Base-by-base conservation (phyloP, 1,284 basidiomycete species). In the Sporisorium scitamineum region DNA sequence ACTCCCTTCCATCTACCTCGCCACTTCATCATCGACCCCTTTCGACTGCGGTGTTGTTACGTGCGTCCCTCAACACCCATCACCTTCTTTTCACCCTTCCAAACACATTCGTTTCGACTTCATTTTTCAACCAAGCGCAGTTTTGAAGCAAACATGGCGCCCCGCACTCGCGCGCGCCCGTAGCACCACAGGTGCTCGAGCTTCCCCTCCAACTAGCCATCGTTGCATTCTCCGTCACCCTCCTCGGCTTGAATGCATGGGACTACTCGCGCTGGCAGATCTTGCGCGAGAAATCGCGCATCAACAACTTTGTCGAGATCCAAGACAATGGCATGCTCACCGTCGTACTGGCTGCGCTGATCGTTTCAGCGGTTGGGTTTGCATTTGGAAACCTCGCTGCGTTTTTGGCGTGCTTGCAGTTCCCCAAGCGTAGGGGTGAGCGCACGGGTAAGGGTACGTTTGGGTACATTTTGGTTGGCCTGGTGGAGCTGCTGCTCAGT, bases 381-480 rank as follows among this genome's bases (percentile, higher is more conserved):
- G 72, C 68, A 9, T 79, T 79, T 55, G 54, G 54, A 14, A 65
- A 68, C 34, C 27, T 81, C 7, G 75, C 72, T 1, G 60, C 78
- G 0, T 54, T 80, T 26, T 50, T 80, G 11, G 71, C 76, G 13
- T 80, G 76, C 32, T 27, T 59, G 9, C 80, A 81, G 52, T 81
- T 81, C 44, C 70, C 70, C 6, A 73, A 71, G 50, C 54, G 79
- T 22, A 42, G 76, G 1, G 80, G 80, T 34, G 79, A 81, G 56
- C 44, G 79, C 10, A 71, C 75, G 4, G 80, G 80, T 16, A 81
- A 80, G 51, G 80, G 80, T 20, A 81, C 80, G 6, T 70, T 63
- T 10, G 78, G 70, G 0, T 80, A 78, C 54, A 42, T 79, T 24
- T 37, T 81, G 0, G 70, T 79, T 4, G 80, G 80, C 0, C 31